These are phyloP conservation scores for Immersiella caudata DNA, from an alignment of 495 filamentous ascomycete species.

Conservation along the genomic window DNA sequence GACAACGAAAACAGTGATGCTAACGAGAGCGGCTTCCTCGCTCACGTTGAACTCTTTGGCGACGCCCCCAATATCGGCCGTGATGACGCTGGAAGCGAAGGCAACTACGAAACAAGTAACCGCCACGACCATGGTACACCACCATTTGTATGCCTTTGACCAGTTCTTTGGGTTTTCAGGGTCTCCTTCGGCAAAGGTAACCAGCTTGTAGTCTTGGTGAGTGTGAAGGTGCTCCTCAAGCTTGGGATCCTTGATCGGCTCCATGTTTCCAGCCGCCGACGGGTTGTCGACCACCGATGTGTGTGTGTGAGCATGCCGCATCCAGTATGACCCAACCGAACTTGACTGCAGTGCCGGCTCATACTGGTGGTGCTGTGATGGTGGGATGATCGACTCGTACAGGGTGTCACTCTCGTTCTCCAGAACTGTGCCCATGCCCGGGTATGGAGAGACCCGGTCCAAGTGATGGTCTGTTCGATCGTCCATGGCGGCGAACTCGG, in stretches of 20 bases:
- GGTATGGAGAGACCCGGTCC: conserved; percentile 9
- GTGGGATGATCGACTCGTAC: background rate
- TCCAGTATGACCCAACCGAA: background rate
- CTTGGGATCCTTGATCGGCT: conserved; percentile 21
- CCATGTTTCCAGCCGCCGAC: conserved; percentile 15
- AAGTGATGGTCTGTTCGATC: background rate
- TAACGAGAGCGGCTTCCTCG: conserved; percentile 66
- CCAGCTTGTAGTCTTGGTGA: conserved; percentile 61
- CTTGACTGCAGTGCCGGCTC: background rate
- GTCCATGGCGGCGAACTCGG: conserved; percentile 8
- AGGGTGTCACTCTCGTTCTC: background rate
- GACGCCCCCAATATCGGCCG: conserved; percentile 66
- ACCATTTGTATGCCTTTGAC: conserved; percentile 66
- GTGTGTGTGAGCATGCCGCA: background rate
- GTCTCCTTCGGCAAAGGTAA: conserved; percentile 69
- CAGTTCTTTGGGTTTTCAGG: conserved; percentile 72
- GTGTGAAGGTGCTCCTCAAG: conserved; percentile 21
- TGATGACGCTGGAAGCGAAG: conserved; percentile 66
- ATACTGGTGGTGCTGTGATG: background rate
- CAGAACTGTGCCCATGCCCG: conserved; percentile 11
- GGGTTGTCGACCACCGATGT: background rate
- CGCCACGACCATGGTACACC: conserved; percentile 67
- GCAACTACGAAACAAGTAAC: conserved; percentile 67
- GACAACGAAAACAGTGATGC: conserved; percentile 74
- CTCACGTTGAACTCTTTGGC: conserved; percentile 63